Evolutionary conservation across 2,329 filamentous ascomycete genomes (phyloP), one percentile per base, ranked within the genome.

Genomic region (Tolypocladium sp.): DNA sequence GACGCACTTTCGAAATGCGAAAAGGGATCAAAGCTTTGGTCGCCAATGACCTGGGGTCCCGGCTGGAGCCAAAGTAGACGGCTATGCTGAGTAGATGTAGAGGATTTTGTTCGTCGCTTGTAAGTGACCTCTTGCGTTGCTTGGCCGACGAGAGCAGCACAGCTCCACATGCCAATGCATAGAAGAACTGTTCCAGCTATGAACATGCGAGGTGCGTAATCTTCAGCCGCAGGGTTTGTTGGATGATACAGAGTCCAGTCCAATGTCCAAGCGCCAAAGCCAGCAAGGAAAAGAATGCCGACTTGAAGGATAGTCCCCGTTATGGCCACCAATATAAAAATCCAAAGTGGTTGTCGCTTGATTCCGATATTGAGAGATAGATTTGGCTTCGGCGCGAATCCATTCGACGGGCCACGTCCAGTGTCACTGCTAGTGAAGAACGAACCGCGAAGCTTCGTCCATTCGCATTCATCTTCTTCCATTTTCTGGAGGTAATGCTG

Each of bases 21-120:
- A 54, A 64, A 68, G 3, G 66, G 42, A n/a, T 64, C 63, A 33
- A 68, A 68, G 17, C 41, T 67, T 37, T 68, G 66, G 41, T 68
- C 66, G 6, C 64, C 65, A 4, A 67, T 60, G n/a, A 59, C 57
- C 17, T 67, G 64, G 3, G 55, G 57, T 0, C 66, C 66, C 1
- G 65, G 65, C 35, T 68, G 64, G 7, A 68, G 49, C 65, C 65
- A 67, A 17, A 63, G 41, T 4, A 66, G 38, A 5, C 56, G 44
- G 25, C 44, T 49, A 30, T 49, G 44, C 25, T 49, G 57, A 4
- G 37, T 30, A 15, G 51, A 15, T 37, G n/a, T 38, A 51, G 33
- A 35, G n/a, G 54, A 27, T n/a, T 22, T 53, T 13, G 20, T 53
- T 5, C 30, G 25, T 17, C 59, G 58, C 27, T 53, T 42, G 37